Evolutionary conservation across 2,329 filamentous ascomycete species (phyloP), one percentile per base, ranked within the genome.

Genomic region (Fusarium transvaalense): DNA sequence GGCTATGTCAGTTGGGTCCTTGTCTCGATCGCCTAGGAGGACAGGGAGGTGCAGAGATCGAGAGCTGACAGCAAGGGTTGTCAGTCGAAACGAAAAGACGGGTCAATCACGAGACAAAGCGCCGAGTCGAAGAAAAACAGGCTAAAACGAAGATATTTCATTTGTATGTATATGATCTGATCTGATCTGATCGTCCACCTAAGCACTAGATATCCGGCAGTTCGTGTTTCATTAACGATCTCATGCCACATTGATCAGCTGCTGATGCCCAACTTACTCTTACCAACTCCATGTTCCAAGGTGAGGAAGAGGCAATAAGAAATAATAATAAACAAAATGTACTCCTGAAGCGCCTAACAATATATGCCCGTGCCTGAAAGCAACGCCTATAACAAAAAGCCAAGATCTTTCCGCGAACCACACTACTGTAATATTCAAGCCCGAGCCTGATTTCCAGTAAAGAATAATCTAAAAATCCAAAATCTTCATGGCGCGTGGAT

Each of bases 11-110:
- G 45, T 51, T 31, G 19, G 32, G 29, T 21, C 39, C 57, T 61
- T 55, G 68, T 35, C 35, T 64, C 69, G 69, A 71, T 71, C 66
- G 46, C 37, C 50, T 25, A 35, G 47, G 39, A 21, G 23, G 56
- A 57, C 69, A 70, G 54, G 69, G 69, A 67, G 56, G 42, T 27
- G 35, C 55, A 46, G 50, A 59, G 66, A 71, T 71, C 69, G 69
- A 64, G 66, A 52, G 46, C n/a, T 50, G 17, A 38, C 32, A 29
- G 6, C 46, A 64, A 46, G 64, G 63, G 46, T 55, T 15, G n/a
- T 61, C 23, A 27, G 31, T 21, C 47, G 37, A 15, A 29, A 23
- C n/a, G 38, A 34, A 21, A 46, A 27, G 39, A 52, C 50, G 35
- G 23, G 50, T 47, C 45, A 43, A 43, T 38, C 45, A 41, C 51